phyloP scores from a whole-genome alignment of 495 filamentous ascomycete genomes.

The Tuber magnatum region DNA sequence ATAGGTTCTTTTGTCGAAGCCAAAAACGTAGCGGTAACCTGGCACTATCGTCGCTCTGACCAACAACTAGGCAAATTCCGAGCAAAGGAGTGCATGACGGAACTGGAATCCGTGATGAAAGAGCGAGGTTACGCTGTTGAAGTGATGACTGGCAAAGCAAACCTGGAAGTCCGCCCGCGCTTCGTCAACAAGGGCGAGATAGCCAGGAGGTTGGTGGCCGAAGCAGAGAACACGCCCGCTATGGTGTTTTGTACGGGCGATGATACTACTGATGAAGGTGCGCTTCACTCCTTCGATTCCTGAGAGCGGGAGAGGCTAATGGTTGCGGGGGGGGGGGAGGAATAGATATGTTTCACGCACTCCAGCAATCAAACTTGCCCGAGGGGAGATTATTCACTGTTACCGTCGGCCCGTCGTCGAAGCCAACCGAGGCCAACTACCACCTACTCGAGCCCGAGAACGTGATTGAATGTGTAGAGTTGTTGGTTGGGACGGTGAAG shows the following conservation, averaged over 20 bases:
- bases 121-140: conserved; percentile 64
- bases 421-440: conserved; percentile 78
- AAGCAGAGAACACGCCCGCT: conserved; percentile 52
- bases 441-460: conserved; percentile 80
- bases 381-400: conserved; percentile 60
- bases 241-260: conserved; percentile 88
- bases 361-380: conserved; percentile 24
- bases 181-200: conserved; percentile 97
- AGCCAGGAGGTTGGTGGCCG: conserved; percentile 62
- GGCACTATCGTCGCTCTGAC: conserved; percentile 91
- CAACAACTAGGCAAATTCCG: conserved; percentile 71
- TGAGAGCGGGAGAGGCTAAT: neutral
- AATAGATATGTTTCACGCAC: conserved; percentile 50
- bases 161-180: conserved; percentile 89
- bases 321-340: neutral
- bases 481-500: conserved; percentile 55
- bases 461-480: conserved; percentile 69
- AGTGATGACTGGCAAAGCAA: conserved; percentile 91
- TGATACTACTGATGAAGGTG: conserved; percentile 96
- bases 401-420: conserved; percentile 77
- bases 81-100: conserved; percentile 65
- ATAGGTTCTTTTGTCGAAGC: conserved; percentile 79
- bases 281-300: conserved; percentile 26
- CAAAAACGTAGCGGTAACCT: conserved; percentile 86
- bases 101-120: conserved; percentile 45